phyloP scores from a whole-genome alignment of 2,329 filamentous ascomycete species.

The Xylariaceae sp. region DNA sequence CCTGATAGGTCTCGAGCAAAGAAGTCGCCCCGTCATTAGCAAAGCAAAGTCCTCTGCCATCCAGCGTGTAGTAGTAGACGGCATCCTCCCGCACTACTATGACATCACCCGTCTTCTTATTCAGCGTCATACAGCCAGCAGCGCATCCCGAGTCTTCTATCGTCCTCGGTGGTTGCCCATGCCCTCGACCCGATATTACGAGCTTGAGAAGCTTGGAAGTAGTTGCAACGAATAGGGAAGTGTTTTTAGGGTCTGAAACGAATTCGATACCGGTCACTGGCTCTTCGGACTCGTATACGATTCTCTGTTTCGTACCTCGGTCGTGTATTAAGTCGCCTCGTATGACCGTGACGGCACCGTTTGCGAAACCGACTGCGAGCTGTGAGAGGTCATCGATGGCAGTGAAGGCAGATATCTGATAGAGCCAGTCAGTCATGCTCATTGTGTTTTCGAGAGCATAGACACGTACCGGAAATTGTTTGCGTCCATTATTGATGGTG shows the following conservation, averaged over 20 bases:
- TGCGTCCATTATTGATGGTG: slow-evolving; percentile 81
- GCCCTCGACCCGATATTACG: slow-evolving; percentile 80
- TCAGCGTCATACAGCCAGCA: slow-evolving; percentile 91
- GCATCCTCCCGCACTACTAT: slow-evolving; percentile 93
- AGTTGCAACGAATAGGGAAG: slow-evolving; percentile 87
- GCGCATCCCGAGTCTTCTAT: slow-evolving; percentile 87
- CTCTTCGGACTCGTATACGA: slow-evolving; percentile 94
- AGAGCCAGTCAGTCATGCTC: slow-evolving; percentile 1
- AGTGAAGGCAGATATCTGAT: slow-evolving; percentile 78
- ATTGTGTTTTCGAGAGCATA: not conserved
- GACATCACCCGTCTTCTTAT: slow-evolving; percentile 75
- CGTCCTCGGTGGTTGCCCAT: slow-evolving; percentile 82
- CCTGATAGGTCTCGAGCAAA: slow-evolving; percentile 70
- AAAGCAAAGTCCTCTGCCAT: slow-evolving; percentile 81
- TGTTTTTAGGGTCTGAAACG: slow-evolving; percentile 54
- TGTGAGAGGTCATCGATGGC: slow-evolving; percentile 86
- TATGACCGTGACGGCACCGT: slow-evolving; percentile 89
- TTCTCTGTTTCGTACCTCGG: slow-evolving; percentile 86
- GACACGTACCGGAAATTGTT: slow-evolving; percentile 76
- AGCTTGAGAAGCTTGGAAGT: slow-evolving; percentile 84
- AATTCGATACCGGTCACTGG: slow-evolving; percentile 91
- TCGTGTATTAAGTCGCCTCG: slow-evolving; percentile 94
- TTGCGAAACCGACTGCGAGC: slow-evolving; percentile 91
- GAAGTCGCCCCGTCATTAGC: slow-evolving; percentile 91
- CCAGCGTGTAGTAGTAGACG: slow-evolving; percentile 85